Base-by-base conservation (phyloP, 2,329 filamentous ascomycete genomes). In the Zymoseptoria ardabiliae region DNA sequence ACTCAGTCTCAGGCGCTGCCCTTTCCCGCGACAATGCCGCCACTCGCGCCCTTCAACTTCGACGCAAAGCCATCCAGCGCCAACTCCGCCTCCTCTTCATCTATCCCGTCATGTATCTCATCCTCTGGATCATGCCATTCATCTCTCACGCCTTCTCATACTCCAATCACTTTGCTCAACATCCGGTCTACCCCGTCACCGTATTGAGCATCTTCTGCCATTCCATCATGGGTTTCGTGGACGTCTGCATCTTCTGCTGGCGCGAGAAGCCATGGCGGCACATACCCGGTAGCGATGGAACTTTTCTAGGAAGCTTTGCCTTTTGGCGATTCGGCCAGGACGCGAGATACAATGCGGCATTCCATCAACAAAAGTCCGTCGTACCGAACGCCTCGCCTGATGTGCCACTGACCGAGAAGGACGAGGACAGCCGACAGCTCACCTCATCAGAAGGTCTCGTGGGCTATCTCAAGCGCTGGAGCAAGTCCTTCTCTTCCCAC, bases 1-100 rank as follows among this genome's bases (percentile, higher is more conserved):
- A 45, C 13, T 28, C 55, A 8, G 49, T 51, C 13, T 49, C 28
- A 49, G 50, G 48, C 53, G 50, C 58, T 3, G 54, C 48, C 7
- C 58, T 25, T 41, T 56, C 54, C 4, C 20, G 35, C n/a, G 57
- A 59, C 17, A 63, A 67, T 25, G 56, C 49, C 13, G 65, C 65
- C 4, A 56, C 49, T 2, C 56, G 56, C 52, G 62, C 63, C 13
- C 54, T 66, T 53, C 59, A 60, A 41, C 61, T 62, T 20, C 64
- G 59, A 21, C 61, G 60, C 30, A 56, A 56, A 50, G 59, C 62
- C 6, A 62, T 65, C 22, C 65, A 61, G 28, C 62, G 85, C 9
- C 88, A 91, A 68, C 79, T 91, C 2, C 82, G 86, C 30, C 81
- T 88, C 28, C 78, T 91, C 19, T 90, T 92, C 73, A 84, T 91